Evolutionary conservation across 2,329 filamentous ascomycete species (phyloP).

Genomic region (Nemania sp.): DNA sequence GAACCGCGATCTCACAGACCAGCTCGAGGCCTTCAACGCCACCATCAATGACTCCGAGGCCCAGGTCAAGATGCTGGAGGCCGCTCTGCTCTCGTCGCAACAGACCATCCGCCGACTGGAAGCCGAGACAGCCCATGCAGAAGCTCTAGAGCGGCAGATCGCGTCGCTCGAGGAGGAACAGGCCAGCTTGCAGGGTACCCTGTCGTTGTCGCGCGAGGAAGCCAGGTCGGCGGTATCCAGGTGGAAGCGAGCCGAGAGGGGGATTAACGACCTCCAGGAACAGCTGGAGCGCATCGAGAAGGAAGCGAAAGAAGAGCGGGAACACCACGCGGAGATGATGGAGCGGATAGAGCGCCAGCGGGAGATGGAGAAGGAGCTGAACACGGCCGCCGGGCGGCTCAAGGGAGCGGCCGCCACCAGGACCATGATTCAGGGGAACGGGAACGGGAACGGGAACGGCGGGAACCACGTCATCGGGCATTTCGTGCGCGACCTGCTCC

Average conservation of each 20-base stretch:
- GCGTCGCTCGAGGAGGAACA: conserved; percentile 82
- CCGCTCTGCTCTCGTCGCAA: conserved; percentile 76
- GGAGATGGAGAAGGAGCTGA: conserved; percentile 79
- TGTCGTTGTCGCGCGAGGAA: conserved; percentile 72
- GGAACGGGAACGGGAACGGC: conserved; percentile 58
- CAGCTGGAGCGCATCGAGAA: conserved; percentile 88
- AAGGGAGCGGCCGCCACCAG: conserved; percentile 79
- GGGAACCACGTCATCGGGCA: conserved; percentile 81
- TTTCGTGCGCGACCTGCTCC: conserved; percentile 92
- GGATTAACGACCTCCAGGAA: conserved; percentile 77
- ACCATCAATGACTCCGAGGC: conserved; percentile 80
- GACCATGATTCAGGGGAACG: conserved; percentile 62
- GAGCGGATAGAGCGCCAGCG: conserved; percentile 83
- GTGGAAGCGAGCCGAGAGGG: conserved; percentile 84
- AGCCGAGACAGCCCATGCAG: conserved; percentile 72
- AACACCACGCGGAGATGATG: conserved; percentile 80
- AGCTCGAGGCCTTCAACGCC: conserved; percentile 82
- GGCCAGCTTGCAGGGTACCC: conserved; percentile 67
- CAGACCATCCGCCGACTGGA: conserved; percentile 77
- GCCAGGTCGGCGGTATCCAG: conserved; percentile 78
- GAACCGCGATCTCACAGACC: conserved; percentile 78
- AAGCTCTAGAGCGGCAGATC: conserved; percentile 80
- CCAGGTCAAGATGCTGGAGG: conserved; percentile 76
- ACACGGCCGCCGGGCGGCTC: conserved; percentile 76
- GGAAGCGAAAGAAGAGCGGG: conserved; percentile 78